phyloP scores from a whole-genome alignment of 768 basidiomycete species.

The Agaricus subrufescens region DNA sequence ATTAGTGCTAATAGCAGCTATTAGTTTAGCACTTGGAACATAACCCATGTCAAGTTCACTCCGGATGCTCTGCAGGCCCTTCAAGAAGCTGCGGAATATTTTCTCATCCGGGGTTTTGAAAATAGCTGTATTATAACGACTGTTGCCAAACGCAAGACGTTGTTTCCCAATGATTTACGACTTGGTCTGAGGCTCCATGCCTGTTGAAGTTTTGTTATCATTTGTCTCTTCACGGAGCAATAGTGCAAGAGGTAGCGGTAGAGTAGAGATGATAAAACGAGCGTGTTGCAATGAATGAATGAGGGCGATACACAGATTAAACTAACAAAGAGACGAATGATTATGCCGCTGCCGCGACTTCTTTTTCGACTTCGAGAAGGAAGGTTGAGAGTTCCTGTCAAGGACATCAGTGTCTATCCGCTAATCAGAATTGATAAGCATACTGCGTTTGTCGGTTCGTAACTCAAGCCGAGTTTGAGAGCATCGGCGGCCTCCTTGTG shows the following conservation, averaged over 20 bases:
- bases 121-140: constrained; percentile 83
- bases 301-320: no score
- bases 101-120: constrained; percentile 76
- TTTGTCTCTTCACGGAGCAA: no score
- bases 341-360: neutral
- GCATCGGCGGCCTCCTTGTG: constrained; percentile 79
- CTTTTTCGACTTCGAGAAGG: constrained; percentile 29
- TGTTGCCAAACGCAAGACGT: constrained; percentile 79
- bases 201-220: no score
- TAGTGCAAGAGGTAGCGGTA: no score
- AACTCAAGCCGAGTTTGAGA: constrained; percentile 77
- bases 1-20: no score
- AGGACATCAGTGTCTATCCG: neutral
- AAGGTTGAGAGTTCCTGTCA: constrained; percentile 26
- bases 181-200: no score
- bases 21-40: no score
- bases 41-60: neutral
- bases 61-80: constrained; percentile 38
- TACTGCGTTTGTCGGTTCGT: constrained; percentile 57
- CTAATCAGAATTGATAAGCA: constrained; percentile 11
- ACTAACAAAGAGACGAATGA: neutral
- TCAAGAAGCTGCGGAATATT: constrained; percentile 86
- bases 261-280: neutral
- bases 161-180: neutral
- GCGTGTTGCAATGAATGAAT: neutral